Conservation (phyloP, 495 filamentous ascomycete species). For the Podospora tetraspora region DNA sequence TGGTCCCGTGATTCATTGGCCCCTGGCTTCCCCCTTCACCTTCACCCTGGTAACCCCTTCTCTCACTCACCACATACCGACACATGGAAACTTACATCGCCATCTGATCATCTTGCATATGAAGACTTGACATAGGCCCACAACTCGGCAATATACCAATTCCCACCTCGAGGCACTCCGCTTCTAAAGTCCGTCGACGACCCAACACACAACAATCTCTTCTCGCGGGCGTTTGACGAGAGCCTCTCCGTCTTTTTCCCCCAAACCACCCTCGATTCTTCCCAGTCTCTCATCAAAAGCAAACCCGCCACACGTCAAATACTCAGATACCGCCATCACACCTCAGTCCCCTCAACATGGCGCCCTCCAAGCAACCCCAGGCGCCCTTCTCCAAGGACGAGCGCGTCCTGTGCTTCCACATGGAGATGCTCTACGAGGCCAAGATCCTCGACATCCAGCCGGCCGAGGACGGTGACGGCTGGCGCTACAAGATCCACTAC, state of each 20-base stretch:
- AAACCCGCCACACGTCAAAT: not conserved
- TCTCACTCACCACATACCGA: not conserved
- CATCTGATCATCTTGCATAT: not conserved
- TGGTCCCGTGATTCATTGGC: slow-evolving; percentile 26
- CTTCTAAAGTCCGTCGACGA: not conserved
- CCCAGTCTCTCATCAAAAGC: not conserved
- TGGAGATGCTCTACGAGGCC: slow-evolving; percentile 93
- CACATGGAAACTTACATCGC: not conserved
- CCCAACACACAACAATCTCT: not conserved
- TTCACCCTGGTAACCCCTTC: not conserved
- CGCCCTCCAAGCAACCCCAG: slow-evolving; percentile 10
- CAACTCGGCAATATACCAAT: not conserved
- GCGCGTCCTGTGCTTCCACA: slow-evolving; percentile 92
- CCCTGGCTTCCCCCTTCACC: not conserved
- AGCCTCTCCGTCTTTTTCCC: not conserved
- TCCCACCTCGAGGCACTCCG: not conserved
- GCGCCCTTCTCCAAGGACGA: slow-evolving; percentile 80
- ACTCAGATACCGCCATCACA: not conserved
- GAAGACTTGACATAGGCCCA: not conserved
- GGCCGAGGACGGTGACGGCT: slow-evolving; percentile 63
- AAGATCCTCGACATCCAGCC: slow-evolving; percentile 79
- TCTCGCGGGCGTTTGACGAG: not conserved
- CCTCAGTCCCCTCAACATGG: not conserved
- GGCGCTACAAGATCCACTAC: slow-evolving; percentile 90
- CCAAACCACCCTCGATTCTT: not conserved